These are phyloP conservation scores for Fusarium sulawesiense DNA, from an alignment of 2,329 filamentous ascomycete genomes.

Conservation along the genomic window DNA sequence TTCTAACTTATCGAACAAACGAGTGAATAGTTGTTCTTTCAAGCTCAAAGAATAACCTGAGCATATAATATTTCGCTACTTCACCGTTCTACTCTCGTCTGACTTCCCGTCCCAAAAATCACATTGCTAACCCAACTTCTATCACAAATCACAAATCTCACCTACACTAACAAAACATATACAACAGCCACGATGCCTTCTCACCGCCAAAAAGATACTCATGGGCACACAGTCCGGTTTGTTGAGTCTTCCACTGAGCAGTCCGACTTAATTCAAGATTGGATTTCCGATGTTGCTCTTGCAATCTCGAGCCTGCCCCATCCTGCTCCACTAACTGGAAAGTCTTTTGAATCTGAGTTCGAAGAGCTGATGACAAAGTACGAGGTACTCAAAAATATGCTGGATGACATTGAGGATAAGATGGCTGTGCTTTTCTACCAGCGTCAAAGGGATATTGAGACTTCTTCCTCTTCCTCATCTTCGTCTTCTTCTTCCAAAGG, in stretches of 20 bases:
- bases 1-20: not conserved
- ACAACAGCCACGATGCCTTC: not conserved
- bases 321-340: not conserved
- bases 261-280: not conserved
- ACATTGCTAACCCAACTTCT: not conserved
- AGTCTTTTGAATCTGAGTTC: not conserved
- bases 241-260: rapidly evolving
- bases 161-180: not conserved
- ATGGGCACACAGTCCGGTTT: too few relatives aligned
- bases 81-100: too few relatives aligned
- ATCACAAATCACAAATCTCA: too few relatives aligned
- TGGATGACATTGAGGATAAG: not conserved
- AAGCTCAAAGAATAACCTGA: rapidly evolving
- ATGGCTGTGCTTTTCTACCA: not conserved
- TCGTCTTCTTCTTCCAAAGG: not conserved
- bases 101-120: not conserved
- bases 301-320: not conserved
- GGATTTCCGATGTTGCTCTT: not conserved
- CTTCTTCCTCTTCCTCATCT: rapidly evolving
- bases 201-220: rapidly evolving
- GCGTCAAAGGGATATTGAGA: not conserved
- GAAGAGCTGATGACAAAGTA: not conserved
- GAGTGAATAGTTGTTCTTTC: not conserved
- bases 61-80: not conserved
- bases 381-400: not conserved